A percentile compares a stretch with the other conserved stretches of the same genome.
Conservation (phyloP, 1,284 basidiomycete species). For the Sphaerobolus stellatus region DNA sequence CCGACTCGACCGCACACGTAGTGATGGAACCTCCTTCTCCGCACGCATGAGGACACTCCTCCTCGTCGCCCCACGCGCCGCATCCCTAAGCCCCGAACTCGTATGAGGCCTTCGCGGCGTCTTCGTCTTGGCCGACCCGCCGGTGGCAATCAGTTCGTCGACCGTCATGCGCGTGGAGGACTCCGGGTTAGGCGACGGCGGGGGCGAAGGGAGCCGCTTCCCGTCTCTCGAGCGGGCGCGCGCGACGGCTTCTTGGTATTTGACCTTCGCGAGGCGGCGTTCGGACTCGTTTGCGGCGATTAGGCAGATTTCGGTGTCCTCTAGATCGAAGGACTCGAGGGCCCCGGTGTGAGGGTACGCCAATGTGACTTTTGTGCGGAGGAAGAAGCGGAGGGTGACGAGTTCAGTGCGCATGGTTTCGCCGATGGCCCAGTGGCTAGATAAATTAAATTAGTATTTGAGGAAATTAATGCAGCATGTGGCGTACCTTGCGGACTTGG, state of each 20-base stretch:
- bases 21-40: not conserved
- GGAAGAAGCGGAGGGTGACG: constrained; percentile 67
- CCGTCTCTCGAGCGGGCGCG: constrained; percentile 31
- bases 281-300: constrained; percentile 69
- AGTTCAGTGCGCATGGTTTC: constrained; percentile 68
- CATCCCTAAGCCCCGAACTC: constrained; percentile 43
- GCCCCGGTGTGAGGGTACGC: constrained; percentile 36
- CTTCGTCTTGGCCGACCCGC: constrained; percentile 25
- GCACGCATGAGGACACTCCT: not conserved
- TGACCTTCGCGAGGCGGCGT: constrained; percentile 61
- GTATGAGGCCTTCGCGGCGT: constrained; percentile 59
- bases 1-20: not conserved
- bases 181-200: constrained; percentile 2
- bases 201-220: constrained; percentile 1
- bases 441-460: not conserved
- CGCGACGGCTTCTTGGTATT: constrained; percentile 47
- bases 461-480: not conserved
- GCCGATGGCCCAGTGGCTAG: constrained; percentile 71
- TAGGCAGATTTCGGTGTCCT: constrained; percentile 62
- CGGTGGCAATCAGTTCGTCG: not conserved
- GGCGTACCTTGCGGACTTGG: constrained; percentile 44
- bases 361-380: constrained; percentile 60
- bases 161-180: constrained; percentile 8
- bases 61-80: not conserved
- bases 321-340: constrained; percentile 62